Base-by-base conservation (phyloP, 805 yeast genomes). In the Helenozyma rhizophorensis region DNA sequence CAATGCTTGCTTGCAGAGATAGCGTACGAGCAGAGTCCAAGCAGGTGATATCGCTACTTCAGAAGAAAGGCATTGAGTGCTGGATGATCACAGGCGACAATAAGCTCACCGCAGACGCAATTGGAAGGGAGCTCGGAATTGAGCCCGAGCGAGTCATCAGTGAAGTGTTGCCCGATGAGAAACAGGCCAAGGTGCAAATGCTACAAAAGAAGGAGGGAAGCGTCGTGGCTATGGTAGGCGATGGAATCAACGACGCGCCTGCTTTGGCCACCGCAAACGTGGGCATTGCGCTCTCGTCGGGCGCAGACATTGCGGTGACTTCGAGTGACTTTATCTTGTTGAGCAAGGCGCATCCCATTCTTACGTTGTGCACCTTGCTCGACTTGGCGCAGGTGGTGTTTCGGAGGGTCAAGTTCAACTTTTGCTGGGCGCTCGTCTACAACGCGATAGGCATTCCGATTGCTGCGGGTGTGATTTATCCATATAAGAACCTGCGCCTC, bases 61-160 rank as follows among this genome's bases (percentile, higher is more conserved):
- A 55, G 17, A 46, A 58, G 6, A 57, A 58, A 6, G 68, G 71
- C 5, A 72, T 82, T 13, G 70, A 71, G 14, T 72, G 82, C 31
- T 83, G 83, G 78, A 80, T 83, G 84, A 76, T 83, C 25, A 76
- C 87, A 3, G 93, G 93, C 14, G 93, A 83, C 51, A 81, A 80
- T 47, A 66, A 50, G 30, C 49, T 66, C 14, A 83, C 93, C 0
- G 90, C 93, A 1, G 62, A 65, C 16, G 78, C 85, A 0, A 76
- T 83, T 21, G 90, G 82, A 0, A 48, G 54, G 9, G 80, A 78
- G 43, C 61, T 83, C 13, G 83, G 84, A 0, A 80, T 83, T 12
- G 31, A 39, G 1, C 30, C 43, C 4, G 58, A 54, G 2, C 65
- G 73, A 32, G 78, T 83, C 7, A 66, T 82, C 27, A 80, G 87